Base-by-base conservation (phyloP, 176 grass and related monocot species). In the Echinochloa phyllopogon region DNA sequence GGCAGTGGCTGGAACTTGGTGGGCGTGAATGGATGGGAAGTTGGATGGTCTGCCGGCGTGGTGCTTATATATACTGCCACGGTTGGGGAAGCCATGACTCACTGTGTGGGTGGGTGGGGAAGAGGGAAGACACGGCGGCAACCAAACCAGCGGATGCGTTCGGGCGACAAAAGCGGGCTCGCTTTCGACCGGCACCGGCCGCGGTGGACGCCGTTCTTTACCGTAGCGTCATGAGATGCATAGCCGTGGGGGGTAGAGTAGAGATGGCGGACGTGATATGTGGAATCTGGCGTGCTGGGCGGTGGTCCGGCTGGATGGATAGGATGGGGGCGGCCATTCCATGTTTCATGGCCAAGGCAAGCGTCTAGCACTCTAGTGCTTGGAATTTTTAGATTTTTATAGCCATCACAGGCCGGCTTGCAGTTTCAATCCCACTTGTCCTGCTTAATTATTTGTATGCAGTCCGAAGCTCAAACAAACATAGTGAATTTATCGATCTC, bases 111-210 rank as follows among this genome's bases (percentile, higher is more conserved):
- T 33, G 29, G 49, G 65, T 41, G 50, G 67, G 80, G 40, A 76
- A 41, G 52, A 76, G 67, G 80, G 40, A 76, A 41, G 52, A 76
- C 11, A 58, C 51, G 37, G 36, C 55, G 55, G 55, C 55, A 3
- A 23, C 20, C 55, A 10, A 49, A 23, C n/a, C 55, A 16, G 50
- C 20, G 45, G 48, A 21, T 16, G 45, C 6, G 10, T 33, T 2
- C 7, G n/a, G 15, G 55, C 56, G 75, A 78, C 56, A 63, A 62
- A 61, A 75, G 10, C 10, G 20, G 73, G 73, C 18, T 53, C 72
- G 27, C 17, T 36, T 51, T 74, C 72, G 72, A 74, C 50, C 20
- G 20, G 55, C 52, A 4, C 6, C 21, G 20, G 55, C 55, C 20
- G 47, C 9, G 70, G 12, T 4, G 72, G 27, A 56, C 49, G 52